Percentiles rank a stretch among this genome's conserved stretches.
Evolutionary conservation across 352 stramenopile species (phyloP).

Genomic region (Pilasporangium apinafurcum): DNA sequence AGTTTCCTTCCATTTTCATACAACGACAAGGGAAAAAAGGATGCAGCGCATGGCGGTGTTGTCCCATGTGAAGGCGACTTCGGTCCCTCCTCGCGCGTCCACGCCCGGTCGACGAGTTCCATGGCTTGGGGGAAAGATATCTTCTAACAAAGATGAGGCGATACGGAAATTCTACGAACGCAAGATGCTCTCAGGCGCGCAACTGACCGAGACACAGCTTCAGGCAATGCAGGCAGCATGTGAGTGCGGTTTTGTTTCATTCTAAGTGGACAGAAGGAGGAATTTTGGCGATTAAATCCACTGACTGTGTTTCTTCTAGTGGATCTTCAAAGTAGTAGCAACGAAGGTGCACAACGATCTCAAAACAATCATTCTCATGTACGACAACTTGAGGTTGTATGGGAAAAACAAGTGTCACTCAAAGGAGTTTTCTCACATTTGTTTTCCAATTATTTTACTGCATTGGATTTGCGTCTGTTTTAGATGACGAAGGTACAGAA

Average conservation of each 20-base stretch:
- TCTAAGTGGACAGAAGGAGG: too few species aligned
- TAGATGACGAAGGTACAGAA: constrained; percentile 2
- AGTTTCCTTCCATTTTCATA: too few species aligned
- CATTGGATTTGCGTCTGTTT: not conserved
- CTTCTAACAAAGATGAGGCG: constrained; percentile 81
- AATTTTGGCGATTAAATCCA: not conserved
- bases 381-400: too few species aligned
- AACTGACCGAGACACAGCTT: constrained; percentile 42
- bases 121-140: constrained; percentile 77
- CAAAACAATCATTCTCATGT: constrained; percentile 2
- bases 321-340: constrained; percentile 5
- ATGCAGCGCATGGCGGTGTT: constrained; percentile 39
- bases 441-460: too few species aligned
- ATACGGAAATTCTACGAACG: constrained; percentile 82
- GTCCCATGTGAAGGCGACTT: constrained; percentile 64
- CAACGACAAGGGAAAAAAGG: constrained; percentile 1
- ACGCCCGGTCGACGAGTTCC: constrained; percentile 32
- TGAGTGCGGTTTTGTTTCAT: constrained; percentile 14
- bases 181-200: constrained; percentile 43
- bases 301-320: not conserved
- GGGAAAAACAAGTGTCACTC: too few species aligned
- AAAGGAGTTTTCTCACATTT: not conserved
- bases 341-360: constrained; percentile 10
- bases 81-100: constrained; percentile 10
- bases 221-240: constrained; percentile 33